Evolutionary conservation across 805 yeast species (phyloP).

Genomic region (Suhomyces sp.): DNA sequence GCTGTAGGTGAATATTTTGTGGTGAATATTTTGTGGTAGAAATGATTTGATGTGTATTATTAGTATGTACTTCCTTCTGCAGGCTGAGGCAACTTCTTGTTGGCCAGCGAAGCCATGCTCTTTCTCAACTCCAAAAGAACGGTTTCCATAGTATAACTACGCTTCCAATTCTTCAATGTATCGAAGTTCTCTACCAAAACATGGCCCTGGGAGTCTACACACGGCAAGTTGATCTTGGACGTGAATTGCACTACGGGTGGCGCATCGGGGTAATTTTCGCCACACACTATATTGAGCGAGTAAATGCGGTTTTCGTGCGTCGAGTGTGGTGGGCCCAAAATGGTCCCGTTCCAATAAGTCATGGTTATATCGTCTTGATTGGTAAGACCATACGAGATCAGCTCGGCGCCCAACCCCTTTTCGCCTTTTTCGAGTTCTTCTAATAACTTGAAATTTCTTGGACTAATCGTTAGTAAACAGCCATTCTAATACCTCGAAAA

Average conservation of each 20-base stretch:
- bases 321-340: constrained; percentile 91
- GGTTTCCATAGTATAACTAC: constrained; percentile 92
- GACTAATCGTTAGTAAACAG: constrained; percentile 45
- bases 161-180: constrained; percentile 78
- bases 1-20: no score
- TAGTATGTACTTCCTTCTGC: constrained; percentile 76
- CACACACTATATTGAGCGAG: constrained; percentile 77
- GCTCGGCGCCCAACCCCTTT: constrained; percentile 94
- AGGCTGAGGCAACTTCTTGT: constrained; percentile 88
- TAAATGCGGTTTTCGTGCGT: constrained; percentile 93
- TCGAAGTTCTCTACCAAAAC: constrained; percentile 49
- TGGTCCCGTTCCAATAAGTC: constrained; percentile 98
- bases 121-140: constrained; percentile 83
- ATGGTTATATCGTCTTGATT: constrained; percentile 88
- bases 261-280: constrained; percentile 76
- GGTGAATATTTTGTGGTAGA: no score
- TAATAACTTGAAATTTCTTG: constrained; percentile 89
- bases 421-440: constrained; percentile 98
- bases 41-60: no score
- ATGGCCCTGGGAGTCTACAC: constrained; percentile 71
- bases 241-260: constrained; percentile 84
- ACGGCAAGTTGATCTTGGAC: constrained; percentile 85
- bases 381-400: constrained; percentile 91
- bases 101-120: constrained; percentile 74
- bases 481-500: neutral